A percentile compares a stretch with the other conserved stretches of the same genome.
Conservation (phyloP, 148 eudicot genomes). For the Silene uniflora region DNA sequence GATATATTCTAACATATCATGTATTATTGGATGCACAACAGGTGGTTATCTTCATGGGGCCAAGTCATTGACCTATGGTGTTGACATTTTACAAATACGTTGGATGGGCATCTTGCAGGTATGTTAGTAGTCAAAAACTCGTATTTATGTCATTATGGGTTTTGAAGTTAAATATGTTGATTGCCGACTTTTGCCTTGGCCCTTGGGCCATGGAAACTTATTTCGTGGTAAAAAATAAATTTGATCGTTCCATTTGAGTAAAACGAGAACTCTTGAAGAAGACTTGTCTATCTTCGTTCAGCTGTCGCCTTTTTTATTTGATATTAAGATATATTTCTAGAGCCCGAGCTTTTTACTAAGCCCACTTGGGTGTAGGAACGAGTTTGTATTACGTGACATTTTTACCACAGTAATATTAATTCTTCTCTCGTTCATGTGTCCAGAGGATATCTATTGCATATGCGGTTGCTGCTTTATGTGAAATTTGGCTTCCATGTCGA, state of each 20-base stretch:
- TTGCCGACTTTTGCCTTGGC: background rate
- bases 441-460: conserved; percentile 91
- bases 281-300: background rate
- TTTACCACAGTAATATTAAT: background rate
- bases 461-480: conserved; percentile 67
- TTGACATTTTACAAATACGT: conserved; percentile 64
- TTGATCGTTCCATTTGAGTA: background rate
- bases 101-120: conserved; percentile 93
- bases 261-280: background rate
- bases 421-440: conserved; percentile 10
- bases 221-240: background rate
- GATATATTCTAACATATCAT: conserved; percentile 11
- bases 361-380: background rate
- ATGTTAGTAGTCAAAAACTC: background rate
- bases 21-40: conserved; percentile 29
- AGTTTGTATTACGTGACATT: background rate
- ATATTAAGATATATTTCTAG: too few species aligned
- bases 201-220: too few species aligned
- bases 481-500: conserved; percentile 82
- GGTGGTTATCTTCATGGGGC: conserved; percentile 88
- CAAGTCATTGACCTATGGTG: conserved; percentile 73
- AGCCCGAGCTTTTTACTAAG: too few species aligned
- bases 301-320: too few species aligned
- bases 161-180: background rate
- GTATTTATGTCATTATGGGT: background rate